Percentiles rank a stretch among this genome's conserved stretches.
Conservation (phyloP, 306 rosid species). For the Vigna mungo region DNA sequence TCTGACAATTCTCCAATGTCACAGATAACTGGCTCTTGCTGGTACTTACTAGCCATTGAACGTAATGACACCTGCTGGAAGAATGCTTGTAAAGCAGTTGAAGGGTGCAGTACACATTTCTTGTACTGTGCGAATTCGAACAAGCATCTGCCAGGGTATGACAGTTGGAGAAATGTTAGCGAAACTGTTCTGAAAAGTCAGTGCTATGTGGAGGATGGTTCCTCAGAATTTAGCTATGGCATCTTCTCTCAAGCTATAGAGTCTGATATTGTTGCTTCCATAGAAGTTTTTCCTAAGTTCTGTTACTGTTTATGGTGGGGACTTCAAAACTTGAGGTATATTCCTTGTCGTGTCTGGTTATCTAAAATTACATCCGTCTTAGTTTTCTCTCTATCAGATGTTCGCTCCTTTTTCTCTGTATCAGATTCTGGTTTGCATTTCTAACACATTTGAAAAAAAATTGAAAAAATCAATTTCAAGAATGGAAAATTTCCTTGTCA, state of each 20-base stretch:
- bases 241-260: constrained; percentile 70
- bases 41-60: constrained; percentile 89
- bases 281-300: constrained; percentile 64
- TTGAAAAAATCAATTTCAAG: not conserved
- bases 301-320: constrained; percentile 92
- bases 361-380: not conserved
- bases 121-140: constrained; percentile 64
- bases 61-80: constrained; percentile 81
- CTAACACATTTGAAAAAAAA: not conserved
- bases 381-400: not conserved
- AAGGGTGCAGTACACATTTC: constrained; percentile 56
- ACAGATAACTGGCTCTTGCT: constrained; percentile 81
- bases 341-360: constrained; percentile 7
- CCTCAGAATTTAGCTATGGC: constrained; percentile 66
- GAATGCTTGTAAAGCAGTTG: constrained; percentile 53
- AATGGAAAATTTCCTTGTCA: not conserved
- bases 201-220: constrained; percentile 50
- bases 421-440: not conserved
- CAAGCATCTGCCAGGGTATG: constrained; percentile 52
- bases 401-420: too few species aligned
- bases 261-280: constrained; percentile 62
- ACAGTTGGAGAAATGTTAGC: constrained; percentile 59
- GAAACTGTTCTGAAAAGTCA: constrained; percentile 46
- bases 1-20: constrained; percentile 17
- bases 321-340: constrained; percentile 87